A percentile compares a stretch with the other conserved stretches of the same genome.
Evolutionary conservation across 1,284 basidiomycete species (phyloP).

Genomic region (Athelia sp.): DNA sequence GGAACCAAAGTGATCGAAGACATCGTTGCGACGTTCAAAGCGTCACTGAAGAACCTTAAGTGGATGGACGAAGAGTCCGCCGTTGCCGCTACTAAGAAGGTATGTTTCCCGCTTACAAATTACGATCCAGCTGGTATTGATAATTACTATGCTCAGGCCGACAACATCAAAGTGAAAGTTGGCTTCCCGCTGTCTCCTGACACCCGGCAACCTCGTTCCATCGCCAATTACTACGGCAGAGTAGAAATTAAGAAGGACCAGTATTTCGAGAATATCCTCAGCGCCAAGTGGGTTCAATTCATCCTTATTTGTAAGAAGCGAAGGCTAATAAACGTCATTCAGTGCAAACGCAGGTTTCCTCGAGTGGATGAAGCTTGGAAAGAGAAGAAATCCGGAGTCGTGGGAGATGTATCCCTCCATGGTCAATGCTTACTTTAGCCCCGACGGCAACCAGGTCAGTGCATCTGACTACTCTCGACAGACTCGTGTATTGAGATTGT

Average conservation of each 20-base stretch:
- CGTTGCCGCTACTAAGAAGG: conserved; percentile 82
- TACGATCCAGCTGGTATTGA: background rate
- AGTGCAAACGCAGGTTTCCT: conserved; percentile 58
- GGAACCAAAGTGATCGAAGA: conserved; percentile 83
- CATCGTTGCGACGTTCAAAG: conserved; percentile 83
- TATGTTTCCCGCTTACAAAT: conserved; percentile 14
- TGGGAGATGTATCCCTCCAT: conserved; percentile 89
- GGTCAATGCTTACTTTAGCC: conserved; percentile 81
- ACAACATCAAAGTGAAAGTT: conserved; percentile 78
- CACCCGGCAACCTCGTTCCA: conserved; percentile 67
- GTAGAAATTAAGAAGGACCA: conserved; percentile 63
- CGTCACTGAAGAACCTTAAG: conserved; percentile 68
- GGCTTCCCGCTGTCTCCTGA: conserved; percentile 88
- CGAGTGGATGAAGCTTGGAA: conserved; percentile 75
- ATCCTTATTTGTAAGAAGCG: background rate
- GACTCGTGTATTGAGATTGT: conserved; percentile 6
- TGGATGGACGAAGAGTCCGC: conserved; percentile 94
- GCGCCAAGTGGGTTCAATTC: conserved; percentile 44
- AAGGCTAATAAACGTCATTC: conserved; percentile 8
- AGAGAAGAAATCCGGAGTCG: conserved; percentile 62
- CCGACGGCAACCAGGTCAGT: conserved; percentile 70
- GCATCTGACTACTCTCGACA: background rate
- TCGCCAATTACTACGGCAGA: conserved; percentile 71
- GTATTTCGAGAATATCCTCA: conserved; percentile 85
- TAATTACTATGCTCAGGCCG: conserved; percentile 40